A percentile compares a stretch with the other conserved stretches of the same genome.
These are phyloP conservation scores for Dittrichia graveolens DNA, from an alignment of 129 eudicot genomes.

Conservation along the genomic window DNA sequence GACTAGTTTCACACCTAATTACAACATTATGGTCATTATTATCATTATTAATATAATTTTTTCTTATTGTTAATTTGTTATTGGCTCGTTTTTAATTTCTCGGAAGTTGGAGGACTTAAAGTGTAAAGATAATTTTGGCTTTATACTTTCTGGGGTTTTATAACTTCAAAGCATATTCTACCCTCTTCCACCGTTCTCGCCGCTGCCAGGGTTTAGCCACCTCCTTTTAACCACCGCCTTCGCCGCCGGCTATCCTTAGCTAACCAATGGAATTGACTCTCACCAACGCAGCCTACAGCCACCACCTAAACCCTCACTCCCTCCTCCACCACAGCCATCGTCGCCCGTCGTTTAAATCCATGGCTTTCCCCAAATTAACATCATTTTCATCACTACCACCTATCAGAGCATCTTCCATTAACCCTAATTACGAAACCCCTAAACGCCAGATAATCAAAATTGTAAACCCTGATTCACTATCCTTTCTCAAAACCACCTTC, in stretches of 20 bases:
- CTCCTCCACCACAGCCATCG: conserved; percentile 38
- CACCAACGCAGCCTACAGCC: conserved; percentile 36
- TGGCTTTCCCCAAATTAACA: conserved; percentile 27
- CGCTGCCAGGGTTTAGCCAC: conserved; percentile 36
- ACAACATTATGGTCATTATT: too few relatives aligned
- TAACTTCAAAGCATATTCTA: conserved; percentile 36
- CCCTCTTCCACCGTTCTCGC: conserved; percentile 18
- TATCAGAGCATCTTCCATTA: conserved; percentile 26
- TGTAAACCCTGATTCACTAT: conserved; percentile 26
- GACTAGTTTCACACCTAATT: too few relatives aligned
- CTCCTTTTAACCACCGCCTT: conserved; percentile 15
- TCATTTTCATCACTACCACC: conserved; percentile 16
- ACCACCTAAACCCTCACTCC: conserved; percentile 44
- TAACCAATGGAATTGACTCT: conserved; percentile 35
- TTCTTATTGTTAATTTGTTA: too few relatives aligned
- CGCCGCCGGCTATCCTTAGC: conserved; percentile 22
- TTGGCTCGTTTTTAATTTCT: not conserved
- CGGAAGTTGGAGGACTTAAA: conserved; percentile 2
- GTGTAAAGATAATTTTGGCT: not conserved
- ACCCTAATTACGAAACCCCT: conserved; percentile 25
- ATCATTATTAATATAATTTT: too few relatives aligned
- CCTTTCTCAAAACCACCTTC: conserved; percentile 52
- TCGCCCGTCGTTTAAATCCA: conserved; percentile 10
- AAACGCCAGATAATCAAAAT: conserved; percentile 12
- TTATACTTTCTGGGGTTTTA: conserved; percentile 25